These are phyloP conservation scores for Penicillium sp. DNA, from an alignment of 2,329 filamentous ascomycete species.

Conservation along the genomic window DNA sequence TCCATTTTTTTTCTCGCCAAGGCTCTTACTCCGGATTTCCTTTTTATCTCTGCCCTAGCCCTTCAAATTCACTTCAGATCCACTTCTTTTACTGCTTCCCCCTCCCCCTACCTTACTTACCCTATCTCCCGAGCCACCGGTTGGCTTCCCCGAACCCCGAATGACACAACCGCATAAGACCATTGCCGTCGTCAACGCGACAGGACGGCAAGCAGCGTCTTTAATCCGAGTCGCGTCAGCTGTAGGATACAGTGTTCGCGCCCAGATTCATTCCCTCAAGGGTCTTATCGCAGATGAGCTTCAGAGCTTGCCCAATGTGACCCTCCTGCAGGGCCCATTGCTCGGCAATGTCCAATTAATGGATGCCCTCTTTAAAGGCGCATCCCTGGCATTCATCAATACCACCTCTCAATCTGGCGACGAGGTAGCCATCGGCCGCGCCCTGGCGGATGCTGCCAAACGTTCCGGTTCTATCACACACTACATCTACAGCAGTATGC, in stretches of 20 bases:
- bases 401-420: slow-evolving; percentile 91
- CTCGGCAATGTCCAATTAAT: slow-evolving; percentile 74
- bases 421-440: slow-evolving; percentile 84
- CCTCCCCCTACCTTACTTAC: slow-evolving; percentile 10
- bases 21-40: slow-evolving; percentile 26
- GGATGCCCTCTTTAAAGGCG: slow-evolving; percentile 75
- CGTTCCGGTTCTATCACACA: slow-evolving; percentile 75
- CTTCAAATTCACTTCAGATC: slow-evolving; percentile 14
- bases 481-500: slow-evolving; percentile 97
- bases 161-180: slow-evolving; percentile 65
- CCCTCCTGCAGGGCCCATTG: slow-evolving; percentile 65
- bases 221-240: slow-evolving; percentile 92
- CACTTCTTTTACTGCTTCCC: slow-evolving; percentile 7
- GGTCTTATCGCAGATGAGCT: slow-evolving; percentile 89
- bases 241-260: slow-evolving; percentile 89
- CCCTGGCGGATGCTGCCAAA: slow-evolving; percentile 86
- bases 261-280: slow-evolving; percentile 83
- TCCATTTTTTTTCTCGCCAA: slow-evolving; percentile 24
- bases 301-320: slow-evolving; percentile 76
- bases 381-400: slow-evolving; percentile 93
- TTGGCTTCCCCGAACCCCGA: slow-evolving; percentile 16
- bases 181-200: slow-evolving; percentile 92
- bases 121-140: slow-evolving; percentile 3
- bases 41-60: slow-evolving; percentile 19
- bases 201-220: slow-evolving; percentile 91